A percentile compares a stretch with the other conserved stretches of the same genome.
Evolutionary conservation across 768 basidiomycete species (phyloP).

Genomic region (Dentipellis sp.): DNA sequence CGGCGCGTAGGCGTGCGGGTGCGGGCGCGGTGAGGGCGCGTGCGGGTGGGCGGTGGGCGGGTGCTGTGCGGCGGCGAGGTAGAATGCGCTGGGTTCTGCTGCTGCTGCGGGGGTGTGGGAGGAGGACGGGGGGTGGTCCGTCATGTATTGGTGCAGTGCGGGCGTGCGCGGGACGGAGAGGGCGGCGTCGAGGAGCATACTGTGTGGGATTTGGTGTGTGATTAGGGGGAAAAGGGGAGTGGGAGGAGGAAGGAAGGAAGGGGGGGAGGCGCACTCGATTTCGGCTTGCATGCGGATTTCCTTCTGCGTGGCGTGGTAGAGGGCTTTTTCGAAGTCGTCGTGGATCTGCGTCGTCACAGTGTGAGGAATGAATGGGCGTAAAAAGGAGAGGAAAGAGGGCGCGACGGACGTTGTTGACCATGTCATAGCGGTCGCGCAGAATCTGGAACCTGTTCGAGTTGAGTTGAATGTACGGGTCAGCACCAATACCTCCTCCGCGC

Average conservation of each 20-base stretch:
- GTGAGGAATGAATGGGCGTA: neutral
- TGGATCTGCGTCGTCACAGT: neutral
- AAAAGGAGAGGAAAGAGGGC: neutral
- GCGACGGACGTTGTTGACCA: conserved; percentile 4
- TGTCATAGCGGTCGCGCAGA: conserved; percentile 13
- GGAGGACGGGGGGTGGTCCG: neutral
- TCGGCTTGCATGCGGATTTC: conserved; percentile 12
- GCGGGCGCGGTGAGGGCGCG: neutral
- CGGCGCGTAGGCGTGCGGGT: neutral
- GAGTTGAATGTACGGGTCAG: neutral
- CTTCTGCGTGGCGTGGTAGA: conserved; percentile 11
- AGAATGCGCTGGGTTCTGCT: neutral
- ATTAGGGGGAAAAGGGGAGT: neutral
- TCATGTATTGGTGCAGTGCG: neutral
- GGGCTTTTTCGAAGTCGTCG: conserved; percentile 5
- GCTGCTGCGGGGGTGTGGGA: neutral
- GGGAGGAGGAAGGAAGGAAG: neutral
- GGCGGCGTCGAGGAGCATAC: conserved; percentile 15
- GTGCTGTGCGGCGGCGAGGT: neutral
- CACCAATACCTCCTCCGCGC: neutral
- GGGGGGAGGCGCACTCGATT: conserved; percentile 7
- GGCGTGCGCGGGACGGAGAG: neutral
- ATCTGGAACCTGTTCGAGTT: conserved; percentile 11
- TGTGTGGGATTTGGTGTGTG: neutral
- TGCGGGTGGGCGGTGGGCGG: neutral